Evolutionary conservation across 148 eudicot genomes (phyloP).

Genomic region (Spergularia bocconei): DNA sequence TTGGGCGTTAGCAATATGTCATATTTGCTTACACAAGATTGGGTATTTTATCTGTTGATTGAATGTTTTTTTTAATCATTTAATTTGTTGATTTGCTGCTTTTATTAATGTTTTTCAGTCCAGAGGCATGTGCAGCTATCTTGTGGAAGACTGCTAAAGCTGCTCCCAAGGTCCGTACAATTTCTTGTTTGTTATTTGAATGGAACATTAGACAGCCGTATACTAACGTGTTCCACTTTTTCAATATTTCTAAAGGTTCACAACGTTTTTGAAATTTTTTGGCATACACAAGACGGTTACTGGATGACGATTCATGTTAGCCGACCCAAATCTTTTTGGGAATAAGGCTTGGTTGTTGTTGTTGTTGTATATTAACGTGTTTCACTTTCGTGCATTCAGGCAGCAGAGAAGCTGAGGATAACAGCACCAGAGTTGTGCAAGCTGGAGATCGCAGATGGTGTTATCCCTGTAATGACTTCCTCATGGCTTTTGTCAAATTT

Average conservation of each 20-base stretch:
- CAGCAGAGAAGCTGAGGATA: slow-evolving; percentile 75
- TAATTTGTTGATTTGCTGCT: not conserved
- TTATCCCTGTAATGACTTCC: slow-evolving; percentile 49
- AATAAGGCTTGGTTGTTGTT: too few relatives aligned
- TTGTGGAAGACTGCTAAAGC: slow-evolving; percentile 80
- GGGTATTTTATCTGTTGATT: not conserved
- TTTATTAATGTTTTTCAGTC: slow-evolving; percentile 38
- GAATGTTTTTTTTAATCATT: not conserved
- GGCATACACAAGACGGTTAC: too few relatives aligned
- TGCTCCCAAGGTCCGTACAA: slow-evolving; percentile 58
- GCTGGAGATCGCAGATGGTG: slow-evolving; percentile 65
- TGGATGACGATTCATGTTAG: too few relatives aligned
- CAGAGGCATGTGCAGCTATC: slow-evolving; percentile 92
- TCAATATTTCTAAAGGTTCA: too few relatives aligned
- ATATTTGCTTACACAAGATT: not conserved
- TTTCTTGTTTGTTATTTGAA: slow-evolving; percentile 12
- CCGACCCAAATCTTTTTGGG: too few relatives aligned
- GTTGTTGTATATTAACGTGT: slow-evolving; percentile 5
- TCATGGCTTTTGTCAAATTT: not conserved
- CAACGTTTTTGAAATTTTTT: too few relatives aligned
- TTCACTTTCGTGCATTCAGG: slow-evolving; percentile 39
- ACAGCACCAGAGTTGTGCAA: slow-evolving; percentile 66
- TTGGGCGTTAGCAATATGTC: not conserved
- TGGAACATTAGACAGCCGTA: slow-evolving; percentile 1
- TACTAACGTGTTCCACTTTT: slow-evolving; percentile 13